Evolutionary conservation across 768 basidiomycete genomes (phyloP), one percentile per base, ranked within the genome.

Genomic region (Coprinopsis marcescibilis): DNA sequence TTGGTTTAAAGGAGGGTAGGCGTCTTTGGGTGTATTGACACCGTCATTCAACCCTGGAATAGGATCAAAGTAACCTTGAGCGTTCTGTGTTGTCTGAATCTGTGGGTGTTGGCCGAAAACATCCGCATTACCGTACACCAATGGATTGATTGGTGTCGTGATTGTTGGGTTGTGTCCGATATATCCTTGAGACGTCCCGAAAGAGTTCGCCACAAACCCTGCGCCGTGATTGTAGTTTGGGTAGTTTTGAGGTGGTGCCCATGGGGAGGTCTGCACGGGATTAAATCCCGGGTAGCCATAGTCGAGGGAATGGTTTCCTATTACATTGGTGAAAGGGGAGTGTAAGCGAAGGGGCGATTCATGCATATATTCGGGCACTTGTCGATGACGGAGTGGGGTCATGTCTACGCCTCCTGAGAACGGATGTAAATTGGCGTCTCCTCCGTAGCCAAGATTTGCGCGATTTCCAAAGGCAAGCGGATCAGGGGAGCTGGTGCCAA

Each of bases 401-500:
- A 49, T 5, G 23, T 49, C 48, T 17, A 49, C 12, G 11, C 40
- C 48, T 14, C 41, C 41, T 13, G 40, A 13, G 46, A 58, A 57
- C 14, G 54, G 46, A 17, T 50, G 35, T 63, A 57, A 42, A 53
- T 47, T 57, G 20, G 26, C 41, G 12, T 26, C 27, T 43, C 38
- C 41, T 4, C 26, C 26, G 17, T 29, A 43, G 4, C 41, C 41
- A 30, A 14, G 24, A 30, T 43, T 43, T 13, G 19, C 8, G 14
- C 41, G 41, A 19, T 43, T 43, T 8, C 71, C 73, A 52, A 84
- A 77, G 6, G 70, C 65, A 21, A 71, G 60, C n/a, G 77, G 74
- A 61, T 89, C 87, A 0, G 87, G 86, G 25, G 86, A 88, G 15
- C 70, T 73, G 52, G 80, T 77, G 36, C 76, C 72, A 58, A 85